Evolutionary conservation across 2,329 filamentous ascomycete species (phyloP).

Genomic region (Fusarium vanettenii): DNA sequence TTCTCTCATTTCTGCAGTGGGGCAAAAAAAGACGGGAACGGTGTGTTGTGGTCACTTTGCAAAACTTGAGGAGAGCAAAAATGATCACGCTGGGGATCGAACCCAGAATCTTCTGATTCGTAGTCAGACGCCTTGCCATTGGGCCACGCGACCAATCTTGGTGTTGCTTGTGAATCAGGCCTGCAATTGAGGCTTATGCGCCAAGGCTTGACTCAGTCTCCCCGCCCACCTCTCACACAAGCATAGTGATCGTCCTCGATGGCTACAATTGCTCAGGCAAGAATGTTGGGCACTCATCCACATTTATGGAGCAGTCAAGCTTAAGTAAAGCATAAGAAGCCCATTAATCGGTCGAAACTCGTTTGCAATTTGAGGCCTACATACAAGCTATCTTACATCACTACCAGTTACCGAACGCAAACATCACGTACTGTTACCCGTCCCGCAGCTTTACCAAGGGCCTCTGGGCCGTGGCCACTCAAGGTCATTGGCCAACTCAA

Average conservation of each 20-base stretch:
- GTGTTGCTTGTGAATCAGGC: not conserved
- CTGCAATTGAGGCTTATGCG: not conserved
- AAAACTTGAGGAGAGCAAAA: not conserved
- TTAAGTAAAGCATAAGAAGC: too few species aligned
- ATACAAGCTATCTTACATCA: not conserved
- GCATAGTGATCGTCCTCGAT: not conserved
- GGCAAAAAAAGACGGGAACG: not conserved
- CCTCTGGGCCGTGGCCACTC: slow-evolving; percentile 19
- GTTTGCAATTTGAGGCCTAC: not conserved
- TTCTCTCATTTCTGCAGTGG: not conserved
- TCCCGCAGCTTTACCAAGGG: not conserved
- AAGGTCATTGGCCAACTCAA: slow-evolving; percentile 25
- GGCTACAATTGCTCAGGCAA: not conserved
- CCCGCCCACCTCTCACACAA: too few species aligned
- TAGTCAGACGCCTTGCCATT: slow-evolving; percentile 50
- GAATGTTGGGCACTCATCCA: not conserved
- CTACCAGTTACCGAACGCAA: too few species aligned
- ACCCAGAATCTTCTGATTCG: slow-evolving; percentile 50
- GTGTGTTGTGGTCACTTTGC: not conserved
- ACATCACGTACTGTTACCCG: not conserved
- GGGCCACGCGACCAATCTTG: slow-evolving; percentile 39
- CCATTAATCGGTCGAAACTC: not conserved
- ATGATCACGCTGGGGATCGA: slow-evolving; percentile 45
- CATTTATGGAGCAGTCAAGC: not conserved
- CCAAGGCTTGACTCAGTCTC: not conserved